A percentile compares a stretch with the other conserved stretches of the same genome.
Evolutionary conservation across 306 rosid genomes (phyloP).

Genomic region (Lathyrus aphaca): DNA sequence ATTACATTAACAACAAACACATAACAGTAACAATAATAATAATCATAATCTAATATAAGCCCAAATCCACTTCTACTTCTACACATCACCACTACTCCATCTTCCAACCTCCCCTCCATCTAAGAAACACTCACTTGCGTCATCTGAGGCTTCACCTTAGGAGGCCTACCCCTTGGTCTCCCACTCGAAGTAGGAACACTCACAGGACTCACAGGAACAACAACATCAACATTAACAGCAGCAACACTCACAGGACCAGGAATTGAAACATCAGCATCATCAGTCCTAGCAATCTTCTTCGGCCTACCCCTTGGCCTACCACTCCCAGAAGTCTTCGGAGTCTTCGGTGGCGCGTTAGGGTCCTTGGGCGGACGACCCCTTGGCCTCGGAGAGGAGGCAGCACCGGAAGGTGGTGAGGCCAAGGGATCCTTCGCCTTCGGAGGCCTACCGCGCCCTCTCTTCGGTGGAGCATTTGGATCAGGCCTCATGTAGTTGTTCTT

Average conservation of each 20-base stretch:
- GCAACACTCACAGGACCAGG: neutral
- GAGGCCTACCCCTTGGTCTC: slow-evolving; percentile 82
- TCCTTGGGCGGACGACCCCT: slow-evolving; percentile 88
- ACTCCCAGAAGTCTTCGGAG: slow-evolving; percentile 48
- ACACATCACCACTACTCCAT: slow-evolving; percentile 9
- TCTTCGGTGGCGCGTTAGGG: slow-evolving; percentile 62
- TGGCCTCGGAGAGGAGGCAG: slow-evolving; percentile 49
- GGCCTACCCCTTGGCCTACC: slow-evolving; percentile 86
- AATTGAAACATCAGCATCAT: neutral
- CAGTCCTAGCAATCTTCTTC: slow-evolving; percentile 55
- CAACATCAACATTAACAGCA: neutral
- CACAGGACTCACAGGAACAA: no score
- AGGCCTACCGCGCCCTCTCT: slow-evolving; percentile 91
- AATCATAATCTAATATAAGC: slow-evolving; percentile 8
- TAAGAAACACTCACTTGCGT: slow-evolving; percentile 70
- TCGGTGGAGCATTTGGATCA: slow-evolving; percentile 75
- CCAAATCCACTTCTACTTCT: slow-evolving; percentile 41
- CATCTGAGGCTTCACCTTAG: slow-evolving; percentile 69
- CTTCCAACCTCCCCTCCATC: neutral
- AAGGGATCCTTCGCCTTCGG: slow-evolving; percentile 61
- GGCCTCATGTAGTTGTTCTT: slow-evolving; percentile 75
- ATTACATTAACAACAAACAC: slow-evolving; percentile 41
- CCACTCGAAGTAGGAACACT: slow-evolving; percentile 27
- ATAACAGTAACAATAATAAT: neutral
- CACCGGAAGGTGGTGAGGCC: slow-evolving; percentile 34